Base-by-base conservation (phyloP, 441 rosid genomes). In the Erodium moschatum region DNA sequence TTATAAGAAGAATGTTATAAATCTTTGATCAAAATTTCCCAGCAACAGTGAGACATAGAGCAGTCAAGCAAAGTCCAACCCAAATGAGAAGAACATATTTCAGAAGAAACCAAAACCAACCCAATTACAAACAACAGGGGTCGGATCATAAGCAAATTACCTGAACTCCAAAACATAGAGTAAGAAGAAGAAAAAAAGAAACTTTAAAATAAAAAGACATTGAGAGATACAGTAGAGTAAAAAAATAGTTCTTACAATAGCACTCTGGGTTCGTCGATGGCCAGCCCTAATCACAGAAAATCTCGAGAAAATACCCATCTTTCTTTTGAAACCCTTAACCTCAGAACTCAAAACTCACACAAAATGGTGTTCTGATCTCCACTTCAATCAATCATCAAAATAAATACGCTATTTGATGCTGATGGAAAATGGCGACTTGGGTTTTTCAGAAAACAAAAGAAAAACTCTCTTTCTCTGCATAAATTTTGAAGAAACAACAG, bases 41-140 rank as follows among this genome's bases (percentile, higher is more conserved):
- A 54, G 61, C 9, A 15, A 54, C 61, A 54, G 61, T 54, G 10
- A 54, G 61, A 54, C 21, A 54, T n/a, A n/a, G 61, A 54, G 15
- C 24, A 54, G 60, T 52, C 60, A 8, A 42, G 48, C 48, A 42
- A 2, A 52, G 60, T 52, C 60, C 20, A 52, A 15, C 19, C 60
- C 2, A 4, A 50, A 50, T 13, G 6, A 12, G 58, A 52, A 20
- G 20, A 18, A 6, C 24, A 54, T 10, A 6, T 16, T 54, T 54
- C 20, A 54, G 21, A 52, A 52, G 20, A 52, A 52, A 52, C 19
- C 20, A 15, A 52, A 16, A 16, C 60, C 60, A 52, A 52, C 60
- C 19, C 20, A 52, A n/a, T 18, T n/a, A 5, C 60, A 52, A 4
- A 20, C 60, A n/a, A 15, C 60, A 52, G 1, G 8, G 19, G 60